Evolutionary conservation across 2,329 filamentous ascomycete genomes (phyloP).

Genomic region (Hymenoscyphus occultus): DNA sequence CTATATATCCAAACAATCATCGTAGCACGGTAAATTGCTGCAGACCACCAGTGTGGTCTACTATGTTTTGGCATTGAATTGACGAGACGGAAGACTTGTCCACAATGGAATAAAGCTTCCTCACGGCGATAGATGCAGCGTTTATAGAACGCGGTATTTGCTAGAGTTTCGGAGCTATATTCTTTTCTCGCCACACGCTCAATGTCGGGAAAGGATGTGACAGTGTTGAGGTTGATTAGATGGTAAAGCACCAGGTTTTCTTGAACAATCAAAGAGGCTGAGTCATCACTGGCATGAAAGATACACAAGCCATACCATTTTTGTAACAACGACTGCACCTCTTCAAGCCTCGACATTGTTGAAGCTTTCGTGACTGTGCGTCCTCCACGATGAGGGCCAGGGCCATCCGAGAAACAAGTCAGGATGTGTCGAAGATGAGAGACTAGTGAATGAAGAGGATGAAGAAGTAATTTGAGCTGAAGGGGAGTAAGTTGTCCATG

Average conservation of each 20-base stretch:
- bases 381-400: constrained; percentile 42
- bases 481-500: constrained; percentile 46
- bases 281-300: constrained; percentile 52
- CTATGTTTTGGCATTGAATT: constrained; percentile 57
- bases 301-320: constrained; percentile 67
- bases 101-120: constrained; percentile 64
- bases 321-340: constrained; percentile 61
- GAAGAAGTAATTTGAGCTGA: constrained; percentile 64
- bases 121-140: constrained; percentile 61
- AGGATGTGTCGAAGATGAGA: constrained; percentile 64
- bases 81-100: constrained; percentile 62
- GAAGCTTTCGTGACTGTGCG: constrained; percentile 56
- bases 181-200: constrained; percentile 64
- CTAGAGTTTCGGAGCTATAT: constrained; percentile 48
- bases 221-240: constrained; percentile 65
- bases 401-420: constrained; percentile 59
- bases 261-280: constrained; percentile 56
- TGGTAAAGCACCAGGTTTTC: constrained; percentile 69
- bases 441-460: constrained; percentile 64
- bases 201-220: constrained; percentile 65
- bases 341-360: constrained; percentile 58
- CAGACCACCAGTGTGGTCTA: constrained; percentile 69
- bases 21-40: constrained; percentile 64
- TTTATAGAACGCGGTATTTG: constrained; percentile 57
- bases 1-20: constrained; percentile 63